A percentile compares a stretch with the other conserved stretches of the same genome.
phyloP scores from a whole-genome alignment of 2,329 filamentous ascomycete species.

The Epichloe glyceriae region DNA sequence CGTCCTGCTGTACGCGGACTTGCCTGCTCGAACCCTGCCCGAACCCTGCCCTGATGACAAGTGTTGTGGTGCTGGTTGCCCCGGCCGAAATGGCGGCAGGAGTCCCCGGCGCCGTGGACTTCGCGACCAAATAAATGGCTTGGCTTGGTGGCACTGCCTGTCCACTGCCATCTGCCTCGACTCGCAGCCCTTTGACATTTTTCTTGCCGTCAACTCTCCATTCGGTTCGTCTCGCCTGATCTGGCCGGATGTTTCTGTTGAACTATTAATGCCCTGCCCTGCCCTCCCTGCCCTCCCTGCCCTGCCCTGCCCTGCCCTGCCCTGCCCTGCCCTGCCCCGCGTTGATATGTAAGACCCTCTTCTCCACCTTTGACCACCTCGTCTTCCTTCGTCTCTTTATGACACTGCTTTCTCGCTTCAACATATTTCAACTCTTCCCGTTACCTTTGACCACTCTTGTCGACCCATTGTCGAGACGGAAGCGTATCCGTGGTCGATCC shows the following conservation, averaged over 20 bases:
- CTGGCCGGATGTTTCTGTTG: neutral
- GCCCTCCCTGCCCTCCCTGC: neutral
- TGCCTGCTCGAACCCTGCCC: too few species aligned
- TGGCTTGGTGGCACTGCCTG: neutral
- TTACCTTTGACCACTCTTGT: too few species aligned
- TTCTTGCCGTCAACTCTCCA: constrained; percentile 1
- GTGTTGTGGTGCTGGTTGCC: neutral
- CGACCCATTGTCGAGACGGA: too few species aligned
- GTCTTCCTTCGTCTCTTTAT: neutral
- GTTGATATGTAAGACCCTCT: neutral
- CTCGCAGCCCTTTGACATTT: neutral
- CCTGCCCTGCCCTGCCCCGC: neutral
- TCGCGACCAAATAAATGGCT: too few species aligned
- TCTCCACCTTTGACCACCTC: neutral
- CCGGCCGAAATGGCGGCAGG: neutral
- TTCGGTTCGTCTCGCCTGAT: neutral
- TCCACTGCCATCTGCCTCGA: neutral
- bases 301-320: neutral
- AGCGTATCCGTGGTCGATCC: too few species aligned
- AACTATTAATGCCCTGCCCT: constrained; percentile 4
- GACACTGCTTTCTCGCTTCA: neutral
- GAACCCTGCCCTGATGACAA: too few species aligned
- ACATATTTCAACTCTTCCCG: neutral
- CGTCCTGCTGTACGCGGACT: neutral
- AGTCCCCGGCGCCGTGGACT: neutral